phyloP scores from a whole-genome alignment of 176 grass and related monocot genomes.

The Areca catechu region DNA sequence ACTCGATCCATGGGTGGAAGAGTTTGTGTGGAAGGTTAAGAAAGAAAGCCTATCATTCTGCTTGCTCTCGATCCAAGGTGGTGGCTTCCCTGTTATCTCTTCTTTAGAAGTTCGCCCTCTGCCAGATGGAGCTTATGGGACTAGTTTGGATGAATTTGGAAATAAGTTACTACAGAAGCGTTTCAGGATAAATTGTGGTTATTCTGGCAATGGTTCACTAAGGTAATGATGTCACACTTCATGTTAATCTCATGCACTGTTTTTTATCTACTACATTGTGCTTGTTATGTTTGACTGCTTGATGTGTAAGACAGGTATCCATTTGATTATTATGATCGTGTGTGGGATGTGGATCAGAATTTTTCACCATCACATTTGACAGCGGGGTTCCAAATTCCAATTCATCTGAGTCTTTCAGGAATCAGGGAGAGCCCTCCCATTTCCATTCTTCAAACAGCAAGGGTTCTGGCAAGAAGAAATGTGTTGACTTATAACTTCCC shows the following conservation, averaged over 20 bases:
- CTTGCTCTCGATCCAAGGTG: constrained; percentile 20
- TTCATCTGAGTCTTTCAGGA: constrained; percentile 2
- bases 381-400: constrained; percentile 11
- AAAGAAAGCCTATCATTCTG: constrained; percentile 26
- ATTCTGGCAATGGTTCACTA: constrained; percentile 13
- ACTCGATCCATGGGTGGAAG: constrained; percentile 26
- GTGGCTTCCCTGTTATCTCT: constrained; percentile 23
- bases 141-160: constrained; percentile 2
- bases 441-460: constrained; percentile 24
- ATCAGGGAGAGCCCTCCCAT: constrained; percentile 30
- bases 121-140: constrained; percentile 25
- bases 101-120: constrained; percentile 31
- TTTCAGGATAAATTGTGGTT: constrained; percentile 34
- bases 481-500: constrained; percentile 25
- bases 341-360: constrained; percentile 30
- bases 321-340: constrained; percentile 24
- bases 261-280: background rate
- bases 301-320: constrained; percentile 18
- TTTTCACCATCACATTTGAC: constrained; percentile 24
- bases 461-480: constrained; percentile 31
- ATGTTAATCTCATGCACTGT: background rate
- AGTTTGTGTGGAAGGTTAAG: constrained; percentile 24
- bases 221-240: constrained; percentile 8
- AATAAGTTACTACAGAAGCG: constrained; percentile 19
- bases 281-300: constrained; percentile 1